phyloP scores from a whole-genome alignment of 345 rosid species.

The Brassica carinata region DNA sequence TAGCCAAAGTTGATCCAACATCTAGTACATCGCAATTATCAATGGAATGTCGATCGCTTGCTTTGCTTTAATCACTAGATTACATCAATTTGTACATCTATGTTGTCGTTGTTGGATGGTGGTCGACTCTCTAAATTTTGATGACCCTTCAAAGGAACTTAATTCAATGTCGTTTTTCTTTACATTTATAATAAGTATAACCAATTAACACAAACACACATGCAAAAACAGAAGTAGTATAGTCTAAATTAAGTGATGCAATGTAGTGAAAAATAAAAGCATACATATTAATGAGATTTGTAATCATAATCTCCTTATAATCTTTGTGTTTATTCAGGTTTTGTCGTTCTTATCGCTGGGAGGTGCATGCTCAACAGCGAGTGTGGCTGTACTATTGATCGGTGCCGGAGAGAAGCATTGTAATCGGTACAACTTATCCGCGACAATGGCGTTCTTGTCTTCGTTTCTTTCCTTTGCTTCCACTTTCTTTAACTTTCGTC shows the following conservation, averaged over 20 bases:
- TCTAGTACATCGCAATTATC: neutral
- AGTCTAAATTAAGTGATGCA: neutral
- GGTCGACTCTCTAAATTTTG: neutral
- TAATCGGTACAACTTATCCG: slow-evolving; percentile 60
- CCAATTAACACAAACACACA: neutral
- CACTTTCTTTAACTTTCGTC: slow-evolving; percentile 63
- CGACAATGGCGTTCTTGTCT: slow-evolving; percentile 67
- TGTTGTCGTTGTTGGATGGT: neutral
- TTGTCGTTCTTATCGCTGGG: slow-evolving; percentile 58
- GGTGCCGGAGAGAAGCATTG: slow-evolving; percentile 43
- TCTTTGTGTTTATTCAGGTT: slow-evolving; percentile 40
- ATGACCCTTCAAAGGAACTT: neutral
- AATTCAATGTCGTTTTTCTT: neutral
- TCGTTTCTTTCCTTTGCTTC: slow-evolving; percentile 60
- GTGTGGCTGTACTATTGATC: slow-evolving; percentile 49
- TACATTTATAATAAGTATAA: neutral
- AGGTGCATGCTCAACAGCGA: slow-evolving; percentile 61
- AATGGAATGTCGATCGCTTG: neutral
- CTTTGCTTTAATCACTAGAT: slow-evolving; percentile 13
- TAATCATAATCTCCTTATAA: neutral
- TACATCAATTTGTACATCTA: neutral
- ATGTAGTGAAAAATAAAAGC: too few species aligned
- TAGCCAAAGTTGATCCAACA: neutral
- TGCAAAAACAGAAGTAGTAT: neutral
- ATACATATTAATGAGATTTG: neutral